Conservation (phyloP, 73 alveolate species). For the Uronychia binucleata region DNA sequence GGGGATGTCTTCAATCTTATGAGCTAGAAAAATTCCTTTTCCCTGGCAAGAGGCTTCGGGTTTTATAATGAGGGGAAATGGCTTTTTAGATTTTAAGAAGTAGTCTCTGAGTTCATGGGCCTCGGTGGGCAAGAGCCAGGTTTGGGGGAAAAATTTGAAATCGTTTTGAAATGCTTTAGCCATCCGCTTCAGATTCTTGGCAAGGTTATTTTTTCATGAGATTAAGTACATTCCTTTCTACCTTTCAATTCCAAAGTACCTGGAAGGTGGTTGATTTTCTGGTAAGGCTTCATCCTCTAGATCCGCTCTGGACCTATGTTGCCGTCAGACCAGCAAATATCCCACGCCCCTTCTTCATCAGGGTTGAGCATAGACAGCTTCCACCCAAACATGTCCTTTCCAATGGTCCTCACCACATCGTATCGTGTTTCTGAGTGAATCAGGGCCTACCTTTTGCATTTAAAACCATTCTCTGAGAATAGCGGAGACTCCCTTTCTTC, state of each 20-base stretch:
- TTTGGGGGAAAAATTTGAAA: conserved; percentile 71
- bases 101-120: conserved; percentile 59
- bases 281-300: conserved; percentile 50
- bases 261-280: conserved; percentile 84
- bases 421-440: neutral
- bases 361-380: neutral
- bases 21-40: conserved; percentile 52
- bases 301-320: conserved; percentile 53
- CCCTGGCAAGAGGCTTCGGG: conserved; percentile 75
- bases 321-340: conserved; percentile 29
- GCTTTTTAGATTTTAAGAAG: conserved; percentile 16
- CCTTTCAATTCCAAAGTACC: conserved; percentile 15
- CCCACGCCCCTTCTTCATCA: neutral
- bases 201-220: conserved; percentile 80
- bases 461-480: neutral
- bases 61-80: conserved; percentile 42
- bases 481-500: too few relatives aligned
- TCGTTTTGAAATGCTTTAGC: conserved; percentile 70
- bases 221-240: conserved; percentile 64
- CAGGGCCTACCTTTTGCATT: neutral
- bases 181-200: conserved; percentile 66
- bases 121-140: conserved; percentile 84
- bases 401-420: neutral
- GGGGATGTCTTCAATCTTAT: neutral
- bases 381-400: neutral